Percentiles rank a stretch among this genome's conserved stretches.
Evolutionary conservation across 164 flowering plant genomes (phyloP).

Genomic region (Cinnamomum micranthum): DNA sequence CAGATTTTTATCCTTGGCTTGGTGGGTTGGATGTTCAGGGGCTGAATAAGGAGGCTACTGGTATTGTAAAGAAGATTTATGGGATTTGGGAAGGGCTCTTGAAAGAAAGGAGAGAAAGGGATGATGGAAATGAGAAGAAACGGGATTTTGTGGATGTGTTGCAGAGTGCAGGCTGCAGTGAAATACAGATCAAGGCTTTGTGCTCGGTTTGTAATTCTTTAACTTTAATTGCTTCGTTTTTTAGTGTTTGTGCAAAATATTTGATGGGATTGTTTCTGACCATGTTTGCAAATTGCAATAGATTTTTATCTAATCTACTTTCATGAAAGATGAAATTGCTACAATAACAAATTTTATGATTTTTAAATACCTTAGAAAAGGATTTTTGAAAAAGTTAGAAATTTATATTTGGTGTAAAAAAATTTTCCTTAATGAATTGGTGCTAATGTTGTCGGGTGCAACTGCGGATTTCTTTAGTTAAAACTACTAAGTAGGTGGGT

Average conservation of each 20-base stretch:
- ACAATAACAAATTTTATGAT: too few relatives aligned
- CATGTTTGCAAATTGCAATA: background rate
- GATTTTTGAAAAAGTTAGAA: too few relatives aligned
- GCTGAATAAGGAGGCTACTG: background rate
- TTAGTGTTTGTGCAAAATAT: background rate
- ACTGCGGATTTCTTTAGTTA: too few relatives aligned
- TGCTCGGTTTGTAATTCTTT: conserved; percentile 9
- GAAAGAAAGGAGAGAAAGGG: conserved; percentile 7
- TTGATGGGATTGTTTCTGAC: too few relatives aligned
- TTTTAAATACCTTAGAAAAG: too few relatives aligned
- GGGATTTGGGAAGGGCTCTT: conserved; percentile 16
- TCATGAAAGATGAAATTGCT: too few relatives aligned
- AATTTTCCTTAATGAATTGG: too few relatives aligned
- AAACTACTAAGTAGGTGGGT: too few relatives aligned
- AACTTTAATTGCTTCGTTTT: background rate
- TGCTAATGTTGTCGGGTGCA: too few relatives aligned
- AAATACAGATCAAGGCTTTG: conserved; percentile 21
- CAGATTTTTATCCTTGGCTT: conserved; percentile 3
- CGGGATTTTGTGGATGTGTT: conserved; percentile 13
- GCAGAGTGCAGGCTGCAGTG: conserved; percentile 9
- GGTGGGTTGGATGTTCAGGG: conserved; percentile 12
- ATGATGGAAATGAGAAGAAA: background rate
- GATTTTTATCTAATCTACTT: too few relatives aligned
- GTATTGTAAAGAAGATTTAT: background rate
- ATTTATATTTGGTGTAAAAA: too few relatives aligned